Evolutionary conservation across 805 yeast genomes (phyloP).

Genomic region (Metschnikowia dekortorum): DNA sequence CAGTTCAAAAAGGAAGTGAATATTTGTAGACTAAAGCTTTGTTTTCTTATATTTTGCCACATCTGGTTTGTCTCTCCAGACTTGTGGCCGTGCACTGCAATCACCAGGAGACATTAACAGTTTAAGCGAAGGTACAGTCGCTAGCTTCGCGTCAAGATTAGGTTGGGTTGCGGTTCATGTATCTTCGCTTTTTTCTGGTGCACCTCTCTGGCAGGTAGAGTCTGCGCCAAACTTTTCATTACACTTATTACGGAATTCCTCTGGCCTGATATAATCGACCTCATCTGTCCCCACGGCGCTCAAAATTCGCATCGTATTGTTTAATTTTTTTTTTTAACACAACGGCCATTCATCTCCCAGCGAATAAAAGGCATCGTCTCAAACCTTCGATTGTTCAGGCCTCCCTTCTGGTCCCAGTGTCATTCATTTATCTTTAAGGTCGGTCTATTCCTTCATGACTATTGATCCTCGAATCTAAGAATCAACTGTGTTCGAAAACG

Average conservation of each 20-base stretch:
- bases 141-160: constrained; percentile 1
- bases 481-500: background rate
- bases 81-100: no score
- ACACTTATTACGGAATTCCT: background rate
- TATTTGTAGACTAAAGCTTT: background rate
- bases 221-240: background rate
- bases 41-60: no score
- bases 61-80: no score
- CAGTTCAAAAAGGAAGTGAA: background rate
- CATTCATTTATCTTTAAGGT: background rate
- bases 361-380: background rate
- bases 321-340: background rate
- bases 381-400: background rate
- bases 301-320: background rate
- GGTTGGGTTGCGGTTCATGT: constrained; percentile 1
- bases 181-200: constrained; percentile 1
- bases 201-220: background rate
- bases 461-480: background rate
- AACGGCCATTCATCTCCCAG: background rate
- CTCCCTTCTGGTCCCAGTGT: background rate
- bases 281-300: background rate
- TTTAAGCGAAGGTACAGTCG: constrained; percentile 1
- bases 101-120: background rate
- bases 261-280: background rate
- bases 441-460: background rate